phyloP scores from a whole-genome alignment of 352 stramenopile species.

The Globisporangium radiosum region DNA sequence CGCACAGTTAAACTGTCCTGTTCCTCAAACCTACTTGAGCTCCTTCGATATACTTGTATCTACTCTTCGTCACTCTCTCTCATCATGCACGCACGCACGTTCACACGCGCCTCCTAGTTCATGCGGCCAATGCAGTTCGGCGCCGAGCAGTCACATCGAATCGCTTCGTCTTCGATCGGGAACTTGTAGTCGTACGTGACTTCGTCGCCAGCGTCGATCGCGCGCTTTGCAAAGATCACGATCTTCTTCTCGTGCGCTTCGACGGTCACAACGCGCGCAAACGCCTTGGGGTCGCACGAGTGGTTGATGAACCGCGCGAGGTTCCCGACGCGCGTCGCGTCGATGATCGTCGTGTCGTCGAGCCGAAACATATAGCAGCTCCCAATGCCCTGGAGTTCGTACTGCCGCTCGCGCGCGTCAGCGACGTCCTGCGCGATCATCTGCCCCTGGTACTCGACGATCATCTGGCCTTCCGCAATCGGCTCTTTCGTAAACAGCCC shows the following conservation, averaged over 20 bases:
- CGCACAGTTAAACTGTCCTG: no score
- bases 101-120: slow-evolving; percentile 55
- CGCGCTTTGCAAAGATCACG: slow-evolving; percentile 91
- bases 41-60: no score
- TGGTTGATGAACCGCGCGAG: slow-evolving; percentile 97
- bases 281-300: slow-evolving; percentile 92
- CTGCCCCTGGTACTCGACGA: slow-evolving; percentile 96
- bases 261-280: slow-evolving; percentile 85
- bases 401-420: slow-evolving; percentile 90
- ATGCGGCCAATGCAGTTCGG: slow-evolving; percentile 93
- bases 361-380: slow-evolving; percentile 98
- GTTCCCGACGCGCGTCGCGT: slow-evolving; percentile 91
- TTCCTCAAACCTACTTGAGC: no score
- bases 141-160: slow-evolving; percentile 91
- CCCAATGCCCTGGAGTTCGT: slow-evolving; percentile 91
- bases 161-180: slow-evolving; percentile 92
- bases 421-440: slow-evolving; percentile 88
- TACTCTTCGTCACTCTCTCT: not conserved
- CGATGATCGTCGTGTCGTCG: slow-evolving; percentile 92
- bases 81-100: not conserved
- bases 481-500: slow-evolving; percentile 93
- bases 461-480: slow-evolving; percentile 91
- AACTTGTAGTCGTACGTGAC: slow-evolving; percentile 98
- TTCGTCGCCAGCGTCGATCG: slow-evolving; percentile 90
- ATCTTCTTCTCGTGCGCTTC: slow-evolving; percentile 93